Evolutionary conservation across 148 eudicot species (phyloP).

Genomic region (Tetragonia tetragonoides): DNA sequence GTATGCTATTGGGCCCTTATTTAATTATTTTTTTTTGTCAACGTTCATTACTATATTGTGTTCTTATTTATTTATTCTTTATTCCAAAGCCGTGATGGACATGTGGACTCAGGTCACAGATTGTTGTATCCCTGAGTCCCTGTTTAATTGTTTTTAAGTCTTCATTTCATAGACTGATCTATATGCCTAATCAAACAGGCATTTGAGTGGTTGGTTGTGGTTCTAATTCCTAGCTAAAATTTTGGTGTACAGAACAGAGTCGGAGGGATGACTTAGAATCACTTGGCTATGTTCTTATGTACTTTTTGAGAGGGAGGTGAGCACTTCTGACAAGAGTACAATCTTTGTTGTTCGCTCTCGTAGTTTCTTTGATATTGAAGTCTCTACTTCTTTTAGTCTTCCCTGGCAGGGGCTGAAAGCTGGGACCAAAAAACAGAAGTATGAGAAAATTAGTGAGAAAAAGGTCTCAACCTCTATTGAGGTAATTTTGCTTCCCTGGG

Average conservation of each 20-base stretch:
- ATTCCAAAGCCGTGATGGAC: neutral
- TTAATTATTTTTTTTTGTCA: neutral
- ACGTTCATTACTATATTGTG: neutral
- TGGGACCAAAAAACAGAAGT: constrained; percentile 84
- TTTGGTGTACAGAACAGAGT: constrained; percentile 64
- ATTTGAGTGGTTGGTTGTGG: constrained; percentile 15
- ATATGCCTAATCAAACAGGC: neutral
- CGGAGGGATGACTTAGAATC: constrained; percentile 90
- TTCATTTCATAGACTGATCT: neutral
- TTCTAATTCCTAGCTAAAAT: constrained; percentile 14
- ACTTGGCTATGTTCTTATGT: constrained; percentile 86
- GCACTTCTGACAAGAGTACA: neutral
- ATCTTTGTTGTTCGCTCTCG: constrained; percentile 7
- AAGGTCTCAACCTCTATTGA: constrained; percentile 84
- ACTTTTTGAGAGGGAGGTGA: constrained; percentile 83
- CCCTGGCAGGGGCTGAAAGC: constrained; percentile 97
- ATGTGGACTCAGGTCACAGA: neutral
- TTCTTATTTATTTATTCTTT: neutral
- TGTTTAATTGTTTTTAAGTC: neutral
- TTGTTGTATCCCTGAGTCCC: neutral
- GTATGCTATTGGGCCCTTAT: constrained; percentile 31
- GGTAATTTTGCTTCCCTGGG: constrained; percentile 33
- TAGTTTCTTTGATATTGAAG: constrained; percentile 21
- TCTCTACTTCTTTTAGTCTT: constrained; percentile 48
- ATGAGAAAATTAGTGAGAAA: constrained; percentile 86